phyloP scores from a whole-genome alignment of 768 basidiomycete species.

The Naganishia kalamii region DNA sequence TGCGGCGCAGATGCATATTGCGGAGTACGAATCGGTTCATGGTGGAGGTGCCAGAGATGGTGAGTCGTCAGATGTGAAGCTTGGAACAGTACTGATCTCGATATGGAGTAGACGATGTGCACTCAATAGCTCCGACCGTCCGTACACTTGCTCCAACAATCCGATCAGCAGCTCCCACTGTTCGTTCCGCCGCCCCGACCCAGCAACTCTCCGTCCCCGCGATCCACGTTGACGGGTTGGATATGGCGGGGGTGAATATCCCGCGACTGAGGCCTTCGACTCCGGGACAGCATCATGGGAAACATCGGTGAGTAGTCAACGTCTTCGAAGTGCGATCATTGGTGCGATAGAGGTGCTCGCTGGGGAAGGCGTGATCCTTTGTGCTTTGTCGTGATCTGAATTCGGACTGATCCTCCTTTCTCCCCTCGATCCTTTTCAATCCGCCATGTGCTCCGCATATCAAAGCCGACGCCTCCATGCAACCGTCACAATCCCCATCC shows the following conservation, averaged over 20 bases:
- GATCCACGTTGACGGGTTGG: not conserved
- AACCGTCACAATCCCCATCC: constrained; percentile 5
- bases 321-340: not conserved
- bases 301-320: constrained; percentile 3
- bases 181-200: too few relatives aligned
- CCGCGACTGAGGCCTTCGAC: not conserved
- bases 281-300: not conserved
- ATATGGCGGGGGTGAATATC: not conserved
- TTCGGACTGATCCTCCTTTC: not conserved
- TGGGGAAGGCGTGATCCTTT: not conserved
- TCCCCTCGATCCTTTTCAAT: not conserved
- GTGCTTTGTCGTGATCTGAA: not conserved
- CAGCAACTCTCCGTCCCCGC: not conserved
- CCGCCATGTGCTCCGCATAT: not conserved
- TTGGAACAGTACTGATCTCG: too few relatives aligned
- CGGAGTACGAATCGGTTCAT: not conserved
- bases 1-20: not conserved
- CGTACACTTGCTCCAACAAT: too few relatives aligned
- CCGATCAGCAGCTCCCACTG: too few relatives aligned
- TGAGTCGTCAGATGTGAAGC: not conserved
- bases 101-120: too few relatives aligned
- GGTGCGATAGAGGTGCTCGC: not conserved
- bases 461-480: constrained; percentile 3
- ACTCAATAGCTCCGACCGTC: too few relatives aligned
- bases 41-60: not conserved